phyloP scores from a whole-genome alignment of 2,329 filamentous ascomycete species.

The Pyricularia pennisetigena region DNA sequence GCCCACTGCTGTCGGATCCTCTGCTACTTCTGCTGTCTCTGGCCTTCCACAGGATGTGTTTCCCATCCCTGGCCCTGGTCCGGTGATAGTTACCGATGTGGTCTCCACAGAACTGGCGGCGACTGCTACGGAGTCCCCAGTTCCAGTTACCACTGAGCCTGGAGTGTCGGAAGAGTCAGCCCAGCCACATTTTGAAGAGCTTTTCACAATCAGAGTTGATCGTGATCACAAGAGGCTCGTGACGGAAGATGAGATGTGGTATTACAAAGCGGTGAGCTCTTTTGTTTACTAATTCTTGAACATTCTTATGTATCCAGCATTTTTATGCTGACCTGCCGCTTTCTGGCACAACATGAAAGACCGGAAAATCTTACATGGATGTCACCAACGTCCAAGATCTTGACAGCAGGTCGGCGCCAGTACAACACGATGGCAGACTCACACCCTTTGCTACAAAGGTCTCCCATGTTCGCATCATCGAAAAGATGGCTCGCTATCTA shows the following conservation, averaged over 20 bases:
- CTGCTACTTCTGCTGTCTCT: background rate
- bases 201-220: slow-evolving; percentile 69
- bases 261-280: slow-evolving; percentile 62
- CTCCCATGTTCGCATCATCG: slow-evolving; percentile 54
- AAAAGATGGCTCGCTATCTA: slow-evolving; percentile 57
- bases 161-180: background rate
- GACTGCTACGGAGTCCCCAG: background rate
- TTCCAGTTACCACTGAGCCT: background rate
- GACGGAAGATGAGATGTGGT: slow-evolving; percentile 93
- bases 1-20: background rate
- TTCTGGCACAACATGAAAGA: slow-evolving; percentile 32
- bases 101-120: background rate
- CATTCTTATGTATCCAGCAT: background rate
- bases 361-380: slow-evolving; percentile 86
- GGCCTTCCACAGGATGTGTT: background rate
- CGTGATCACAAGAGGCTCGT: slow-evolving; percentile 78
- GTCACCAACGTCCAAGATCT: slow-evolving; percentile 68
- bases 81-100: background rate
- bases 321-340: background rate
- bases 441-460: slow-evolving; percentile 23
- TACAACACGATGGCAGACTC: slow-evolving; percentile 12
- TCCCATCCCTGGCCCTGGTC: background rate
- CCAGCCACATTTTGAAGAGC: background rate
- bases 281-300: background rate
- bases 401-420: slow-evolving; percentile 33